phyloP scores from a whole-genome alignment of 441 rosid genomes.

The Brassica balearica region DNA sequence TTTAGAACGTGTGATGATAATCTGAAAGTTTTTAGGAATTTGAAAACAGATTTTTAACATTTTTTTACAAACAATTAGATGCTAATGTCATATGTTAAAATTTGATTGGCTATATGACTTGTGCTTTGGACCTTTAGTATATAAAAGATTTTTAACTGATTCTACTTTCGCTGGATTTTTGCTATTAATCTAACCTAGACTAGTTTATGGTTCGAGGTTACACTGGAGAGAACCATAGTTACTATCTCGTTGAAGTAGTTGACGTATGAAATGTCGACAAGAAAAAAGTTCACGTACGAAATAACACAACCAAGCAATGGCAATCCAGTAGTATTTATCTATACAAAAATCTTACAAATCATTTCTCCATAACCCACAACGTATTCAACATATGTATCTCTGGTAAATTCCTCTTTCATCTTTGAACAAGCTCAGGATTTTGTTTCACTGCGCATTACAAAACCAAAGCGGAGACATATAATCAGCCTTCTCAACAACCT shows the following conservation, averaged over 20 bases:
- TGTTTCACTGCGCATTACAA: constrained; percentile 35
- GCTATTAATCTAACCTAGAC: too few relatives aligned
- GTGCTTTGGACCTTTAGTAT: too few relatives aligned
- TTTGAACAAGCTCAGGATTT: constrained; percentile 16
- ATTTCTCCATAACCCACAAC: constrained; percentile 10
- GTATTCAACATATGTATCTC: constrained; percentile 10
- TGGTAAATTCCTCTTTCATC: not conserved
- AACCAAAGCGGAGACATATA: not conserved
- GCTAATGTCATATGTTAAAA: too few relatives aligned
- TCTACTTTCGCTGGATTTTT: too few relatives aligned
- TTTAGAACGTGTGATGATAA: too few relatives aligned
- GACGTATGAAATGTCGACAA: too few relatives aligned
- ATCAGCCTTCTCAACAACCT: constrained; percentile 11
- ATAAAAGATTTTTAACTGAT: too few relatives aligned
- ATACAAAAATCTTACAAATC: constrained; percentile 31
- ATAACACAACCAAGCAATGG: constrained; percentile 1
- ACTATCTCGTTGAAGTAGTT: not conserved
- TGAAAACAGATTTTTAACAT: too few relatives aligned
- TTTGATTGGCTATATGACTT: too few relatives aligned
- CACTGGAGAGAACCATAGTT: not conserved
- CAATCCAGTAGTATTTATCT: constrained; percentile 18
- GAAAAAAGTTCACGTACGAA: not conserved
- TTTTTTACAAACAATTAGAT: too few relatives aligned
- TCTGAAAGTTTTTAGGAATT: too few relatives aligned
- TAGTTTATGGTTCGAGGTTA: too few relatives aligned